Percentiles rank a stretch among this genome's conserved stretches.
phyloP scores from a whole-genome alignment of 768 basidiomycete genomes.

The Xerocomus spinulosus region DNA sequence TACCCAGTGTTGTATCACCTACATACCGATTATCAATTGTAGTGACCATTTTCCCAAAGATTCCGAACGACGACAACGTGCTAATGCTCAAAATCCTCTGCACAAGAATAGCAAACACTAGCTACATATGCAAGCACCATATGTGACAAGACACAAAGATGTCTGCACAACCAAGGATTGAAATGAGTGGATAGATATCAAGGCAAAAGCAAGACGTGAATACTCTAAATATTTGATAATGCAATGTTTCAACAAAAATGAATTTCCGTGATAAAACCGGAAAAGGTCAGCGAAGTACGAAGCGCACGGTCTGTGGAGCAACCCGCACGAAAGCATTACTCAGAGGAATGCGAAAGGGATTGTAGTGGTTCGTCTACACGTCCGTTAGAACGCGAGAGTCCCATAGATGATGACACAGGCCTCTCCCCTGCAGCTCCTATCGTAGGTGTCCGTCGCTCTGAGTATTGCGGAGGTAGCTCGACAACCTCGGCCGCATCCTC shows the following conservation, averaged over 20 bases:
- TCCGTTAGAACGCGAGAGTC: slow-evolving; percentile 5
- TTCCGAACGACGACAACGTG: slow-evolving; percentile 6
- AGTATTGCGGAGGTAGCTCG: slow-evolving; percentile 75
- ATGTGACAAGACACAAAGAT: not conserved
- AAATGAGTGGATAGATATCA: slow-evolving; percentile 3
- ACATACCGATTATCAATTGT: slow-evolving; percentile 15
- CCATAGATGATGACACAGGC: slow-evolving; percentile 12
- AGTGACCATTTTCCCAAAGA: slow-evolving; percentile 12
- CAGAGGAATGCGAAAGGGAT: slow-evolving; percentile 2
- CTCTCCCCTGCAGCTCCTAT: slow-evolving; percentile 2
- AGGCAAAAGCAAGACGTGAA: slow-evolving; percentile 5
- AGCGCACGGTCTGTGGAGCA: not conserved
- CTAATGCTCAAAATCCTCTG: no score
- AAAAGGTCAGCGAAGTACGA: not conserved
- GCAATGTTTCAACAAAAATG: not conserved
- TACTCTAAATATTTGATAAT: slow-evolving; percentile 1
- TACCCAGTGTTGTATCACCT: slow-evolving; percentile 23
- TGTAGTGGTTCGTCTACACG: slow-evolving; percentile 2
- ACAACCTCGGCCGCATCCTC: slow-evolving; percentile 49
- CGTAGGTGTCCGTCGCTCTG: slow-evolving; percentile 40
- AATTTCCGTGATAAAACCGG: not conserved
- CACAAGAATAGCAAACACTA: not conserved
- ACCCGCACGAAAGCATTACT: slow-evolving; percentile 3
- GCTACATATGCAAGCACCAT: slow-evolving; percentile 1
- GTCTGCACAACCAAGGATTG: slow-evolving; percentile 1